Conservation (phyloP, 176 grass and related monocot species). For the Calamus simplicifolius region DNA sequence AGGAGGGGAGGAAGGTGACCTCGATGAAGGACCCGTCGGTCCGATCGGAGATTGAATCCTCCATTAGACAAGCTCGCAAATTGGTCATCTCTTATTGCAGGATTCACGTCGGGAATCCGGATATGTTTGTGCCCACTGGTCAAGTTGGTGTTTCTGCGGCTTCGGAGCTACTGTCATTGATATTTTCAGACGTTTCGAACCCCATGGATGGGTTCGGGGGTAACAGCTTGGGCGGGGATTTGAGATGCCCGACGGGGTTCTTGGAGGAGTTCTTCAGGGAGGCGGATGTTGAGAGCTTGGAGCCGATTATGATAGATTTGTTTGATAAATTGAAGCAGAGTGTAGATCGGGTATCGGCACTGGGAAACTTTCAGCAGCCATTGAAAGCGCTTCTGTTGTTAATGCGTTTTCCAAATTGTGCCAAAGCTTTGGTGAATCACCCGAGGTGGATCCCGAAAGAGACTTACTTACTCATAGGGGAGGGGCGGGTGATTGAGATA, state of each 20-base stretch:
- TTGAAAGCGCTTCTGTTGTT: constrained; percentile 55
- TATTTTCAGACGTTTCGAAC: constrained; percentile 56
- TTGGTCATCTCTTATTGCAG: constrained; percentile 67
- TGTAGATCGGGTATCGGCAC: constrained; percentile 53
- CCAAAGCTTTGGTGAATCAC: constrained; percentile 77
- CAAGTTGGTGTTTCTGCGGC: constrained; percentile 31
- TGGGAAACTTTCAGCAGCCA: constrained; percentile 82
- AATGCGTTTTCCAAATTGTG: constrained; percentile 53
- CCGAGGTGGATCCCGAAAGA: constrained; percentile 78
- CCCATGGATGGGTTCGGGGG: constrained; percentile 39
- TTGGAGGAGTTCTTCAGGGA: constrained; percentile 65
- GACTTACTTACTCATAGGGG: constrained; percentile 57
- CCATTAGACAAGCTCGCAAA: constrained; percentile 45
- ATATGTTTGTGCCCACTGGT: constrained; percentile 42
- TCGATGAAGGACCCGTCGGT: constrained; percentile 58
- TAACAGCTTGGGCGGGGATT: constrained; percentile 29
- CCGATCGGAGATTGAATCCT: constrained; percentile 34
- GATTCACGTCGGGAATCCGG: constrained; percentile 68
- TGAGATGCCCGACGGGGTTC: constrained; percentile 49
- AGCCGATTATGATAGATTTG: constrained; percentile 46
- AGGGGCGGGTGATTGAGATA: constrained; percentile 77
- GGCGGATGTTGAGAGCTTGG: constrained; percentile 53
- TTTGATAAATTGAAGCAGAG: constrained; percentile 59
- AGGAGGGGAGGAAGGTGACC: constrained; percentile 77
- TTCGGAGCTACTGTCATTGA: constrained; percentile 46